Evolutionary conservation across 768 basidiomycete genomes (phyloP).

Genomic region (Amanita molliuscula): DNA sequence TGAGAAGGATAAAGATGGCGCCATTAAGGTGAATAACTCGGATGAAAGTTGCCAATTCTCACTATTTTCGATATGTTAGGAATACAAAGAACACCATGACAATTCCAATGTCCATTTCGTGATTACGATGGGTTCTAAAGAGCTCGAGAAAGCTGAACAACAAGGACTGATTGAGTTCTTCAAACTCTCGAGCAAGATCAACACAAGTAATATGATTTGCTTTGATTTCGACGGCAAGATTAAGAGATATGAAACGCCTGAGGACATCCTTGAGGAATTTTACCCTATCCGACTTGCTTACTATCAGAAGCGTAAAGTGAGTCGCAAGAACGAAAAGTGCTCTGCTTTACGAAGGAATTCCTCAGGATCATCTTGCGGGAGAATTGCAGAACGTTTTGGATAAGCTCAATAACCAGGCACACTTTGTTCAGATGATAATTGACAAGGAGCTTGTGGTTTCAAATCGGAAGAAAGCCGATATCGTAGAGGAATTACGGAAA

Average conservation of each 20-base stretch:
- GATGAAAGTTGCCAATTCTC: background rate
- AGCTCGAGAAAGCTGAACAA: constrained; percentile 77
- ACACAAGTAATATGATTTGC: constrained; percentile 96
- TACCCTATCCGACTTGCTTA: constrained; percentile 80
- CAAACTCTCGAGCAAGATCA: constrained; percentile 78
- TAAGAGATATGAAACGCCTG: constrained; percentile 81
- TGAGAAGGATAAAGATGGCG: constrained; percentile 65
- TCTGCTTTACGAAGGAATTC: constrained; percentile 7
- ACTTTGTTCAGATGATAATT: constrained; percentile 95
- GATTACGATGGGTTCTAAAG: constrained; percentile 68
- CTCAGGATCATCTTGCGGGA: constrained; percentile 73
- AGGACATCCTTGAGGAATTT: constrained; percentile 90
- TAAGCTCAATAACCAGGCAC: constrained; percentile 86
- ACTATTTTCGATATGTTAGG: constrained; percentile 34
- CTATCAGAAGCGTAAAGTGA: constrained; percentile 94
- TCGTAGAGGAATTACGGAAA: constrained; percentile 74
- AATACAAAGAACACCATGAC: constrained; percentile 96
- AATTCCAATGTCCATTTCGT: constrained; percentile 87
- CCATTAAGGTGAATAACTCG: constrained; percentile 54
- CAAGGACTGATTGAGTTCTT: constrained; percentile 89
- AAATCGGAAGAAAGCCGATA: constrained; percentile 81
- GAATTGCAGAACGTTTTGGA: constrained; percentile 78
- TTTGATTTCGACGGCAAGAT: constrained; percentile 97
- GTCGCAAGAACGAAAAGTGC: constrained; percentile 6
- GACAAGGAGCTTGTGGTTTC: constrained; percentile 72